Conservation (phyloP, 495 filamentous ascomycete genomes). For the Friedmanniomyces endolithicus region DNA sequence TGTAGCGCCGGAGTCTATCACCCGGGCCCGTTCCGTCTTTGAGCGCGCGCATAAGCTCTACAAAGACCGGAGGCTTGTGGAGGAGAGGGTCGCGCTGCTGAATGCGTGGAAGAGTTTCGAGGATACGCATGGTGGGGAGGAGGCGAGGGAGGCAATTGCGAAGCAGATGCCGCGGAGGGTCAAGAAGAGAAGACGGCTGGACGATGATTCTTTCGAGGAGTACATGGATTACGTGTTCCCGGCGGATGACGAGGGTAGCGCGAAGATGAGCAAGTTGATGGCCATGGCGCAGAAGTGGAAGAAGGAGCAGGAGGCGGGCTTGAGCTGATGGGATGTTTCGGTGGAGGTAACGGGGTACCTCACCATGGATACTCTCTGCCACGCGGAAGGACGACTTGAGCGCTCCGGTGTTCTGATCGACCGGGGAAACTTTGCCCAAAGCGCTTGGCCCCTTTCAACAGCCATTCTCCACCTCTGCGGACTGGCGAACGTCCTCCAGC, state of each 20-base stretch:
- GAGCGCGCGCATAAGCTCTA: slow-evolving; percentile 74
- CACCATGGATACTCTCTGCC: too few species aligned
- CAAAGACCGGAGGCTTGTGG: slow-evolving; percentile 86
- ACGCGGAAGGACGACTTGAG: too few species aligned
- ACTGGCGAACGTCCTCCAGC: too few species aligned
- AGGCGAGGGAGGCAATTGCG: slow-evolving; percentile 74
- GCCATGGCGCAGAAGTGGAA: slow-evolving; percentile 86
- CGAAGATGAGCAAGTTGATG: slow-evolving; percentile 70
- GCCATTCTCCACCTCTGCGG: too few species aligned
- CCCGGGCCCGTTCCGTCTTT: slow-evolving; percentile 70
- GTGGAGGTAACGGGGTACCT: too few species aligned
- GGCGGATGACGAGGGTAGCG: slow-evolving; percentile 79
- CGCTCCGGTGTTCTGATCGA: too few species aligned
- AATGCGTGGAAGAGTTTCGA: slow-evolving; percentile 90
- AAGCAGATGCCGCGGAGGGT: slow-evolving; percentile 85
- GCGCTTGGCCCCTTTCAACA: too few species aligned
- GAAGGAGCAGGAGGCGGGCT: slow-evolving; percentile 39
- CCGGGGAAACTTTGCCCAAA: too few species aligned
- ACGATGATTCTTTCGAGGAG: slow-evolving; percentile 93
- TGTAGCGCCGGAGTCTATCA: slow-evolving; percentile 63
- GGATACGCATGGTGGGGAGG: slow-evolving; percentile 60
- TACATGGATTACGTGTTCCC: slow-evolving; percentile 97
- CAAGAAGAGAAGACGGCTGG: slow-evolving; percentile 88
- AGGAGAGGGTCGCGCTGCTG: slow-evolving; percentile 81
- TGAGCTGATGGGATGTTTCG: too few species aligned